These are phyloP conservation scores for Amphichorda felina DNA, from an alignment of 2,329 filamentous ascomycete genomes.

Conservation along the genomic window DNA sequence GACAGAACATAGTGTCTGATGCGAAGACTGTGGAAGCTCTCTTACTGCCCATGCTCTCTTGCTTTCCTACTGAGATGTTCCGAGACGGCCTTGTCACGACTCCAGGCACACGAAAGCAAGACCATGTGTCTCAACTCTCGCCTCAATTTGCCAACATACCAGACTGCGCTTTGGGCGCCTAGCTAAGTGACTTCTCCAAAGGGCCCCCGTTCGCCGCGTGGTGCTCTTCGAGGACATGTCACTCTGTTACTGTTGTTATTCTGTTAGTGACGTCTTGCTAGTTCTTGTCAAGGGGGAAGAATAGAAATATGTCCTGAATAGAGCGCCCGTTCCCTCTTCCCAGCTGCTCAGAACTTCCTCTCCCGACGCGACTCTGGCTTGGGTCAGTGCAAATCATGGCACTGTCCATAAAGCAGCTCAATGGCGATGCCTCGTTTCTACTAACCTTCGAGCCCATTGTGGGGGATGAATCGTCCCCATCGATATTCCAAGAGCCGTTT, in stretches of 20 bases:
- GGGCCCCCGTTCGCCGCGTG: too few relatives aligned
- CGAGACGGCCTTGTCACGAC: too few relatives aligned
- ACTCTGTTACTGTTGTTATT: too few relatives aligned
- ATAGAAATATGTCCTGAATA: too few relatives aligned
- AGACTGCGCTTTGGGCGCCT: neutral
- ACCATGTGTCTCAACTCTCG: neutral
- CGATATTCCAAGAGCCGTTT: slow-evolving; percentile 31
- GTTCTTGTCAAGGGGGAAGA: neutral
- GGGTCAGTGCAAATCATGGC: slow-evolving; percentile 37
- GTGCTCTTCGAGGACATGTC: too few relatives aligned
- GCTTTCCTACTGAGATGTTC: too few relatives aligned
- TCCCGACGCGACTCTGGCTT: too few relatives aligned
- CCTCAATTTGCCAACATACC: neutral
- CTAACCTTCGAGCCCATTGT: slow-evolving; percentile 46
- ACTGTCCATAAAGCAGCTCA: slow-evolving; percentile 49
- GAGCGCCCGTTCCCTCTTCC: too few relatives aligned
- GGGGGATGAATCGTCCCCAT: slow-evolving; percentile 3
- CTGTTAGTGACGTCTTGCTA: neutral
- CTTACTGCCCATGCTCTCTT: too few relatives aligned
- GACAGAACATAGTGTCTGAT: too few relatives aligned
- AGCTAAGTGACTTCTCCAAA: neutral
- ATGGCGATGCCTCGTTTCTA: slow-evolving; percentile 53
- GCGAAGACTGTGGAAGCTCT: too few relatives aligned
- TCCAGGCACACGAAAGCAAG: neutral
- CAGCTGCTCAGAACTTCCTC: too few relatives aligned